A percentile compares a stretch with the other conserved stretches of the same genome.
phyloP scores from a whole-genome alignment of 1,284 basidiomycete genomes.

The Fomitopsis pinicola region DNA sequence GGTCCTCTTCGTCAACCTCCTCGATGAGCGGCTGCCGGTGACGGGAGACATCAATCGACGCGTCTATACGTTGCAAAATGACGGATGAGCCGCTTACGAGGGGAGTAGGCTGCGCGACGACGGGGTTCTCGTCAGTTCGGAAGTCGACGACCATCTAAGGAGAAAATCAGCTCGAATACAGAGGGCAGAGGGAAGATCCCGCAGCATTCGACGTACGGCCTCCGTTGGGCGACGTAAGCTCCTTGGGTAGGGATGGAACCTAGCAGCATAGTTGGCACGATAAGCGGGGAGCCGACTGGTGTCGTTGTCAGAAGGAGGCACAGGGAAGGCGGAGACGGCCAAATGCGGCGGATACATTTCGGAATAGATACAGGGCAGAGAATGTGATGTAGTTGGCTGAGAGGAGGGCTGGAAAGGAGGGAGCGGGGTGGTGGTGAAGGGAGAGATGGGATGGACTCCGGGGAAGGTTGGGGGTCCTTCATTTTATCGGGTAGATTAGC shows the following conservation, averaged over 20 bases:
- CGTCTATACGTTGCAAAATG: background rate
- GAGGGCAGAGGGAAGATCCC: background rate
- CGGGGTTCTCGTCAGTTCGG: background rate
- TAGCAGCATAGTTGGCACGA: background rate
- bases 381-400: background rate
- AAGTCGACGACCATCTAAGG: background rate
- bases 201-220: background rate
- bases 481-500: background rate
- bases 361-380: background rate
- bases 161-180: background rate
- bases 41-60: background rate
- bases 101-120: background rate
- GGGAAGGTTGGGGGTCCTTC: background rate
- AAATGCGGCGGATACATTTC: background rate
- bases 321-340: background rate
- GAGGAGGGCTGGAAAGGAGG: background rate
- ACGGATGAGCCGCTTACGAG: background rate
- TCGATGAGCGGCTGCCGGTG: background rate
- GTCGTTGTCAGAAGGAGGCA: background rate
- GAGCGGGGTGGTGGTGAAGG: too few species aligned
- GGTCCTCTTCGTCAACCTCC: conserved; percentile 1
- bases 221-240: background rate
- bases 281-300: background rate
- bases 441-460: background rate
- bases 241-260: background rate